Evolutionary conservation across 2,329 filamentous ascomycete species (phyloP), one percentile per base, ranked within the genome.

Genomic region (Alternaria dauci): DNA sequence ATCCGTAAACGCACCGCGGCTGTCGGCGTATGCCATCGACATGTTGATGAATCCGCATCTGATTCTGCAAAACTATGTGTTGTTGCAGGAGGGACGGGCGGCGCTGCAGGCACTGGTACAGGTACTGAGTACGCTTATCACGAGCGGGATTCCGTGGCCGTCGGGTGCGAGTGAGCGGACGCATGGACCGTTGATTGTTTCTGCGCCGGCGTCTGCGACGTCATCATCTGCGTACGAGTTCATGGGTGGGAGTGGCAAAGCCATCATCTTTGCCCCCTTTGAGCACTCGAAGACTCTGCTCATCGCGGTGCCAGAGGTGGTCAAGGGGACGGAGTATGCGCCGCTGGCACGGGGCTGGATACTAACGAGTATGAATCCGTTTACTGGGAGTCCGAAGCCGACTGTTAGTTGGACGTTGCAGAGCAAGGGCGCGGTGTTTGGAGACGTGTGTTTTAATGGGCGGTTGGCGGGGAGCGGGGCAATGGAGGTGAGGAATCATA

Each of bases 341-440:
- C 39, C 41, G 0, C 48, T 78, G 20, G 67, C 74, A 0, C 61
- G 76, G 8, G 73, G 67, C 7, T 82, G 80, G 80, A 70, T 81
- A 1, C 58, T 81, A 12, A 76, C 77, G 46, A 75, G 76, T 20
- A 71, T 69, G 64, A 71, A 63, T 55, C 55, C 66, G n/a, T 71
- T 56, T 32, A 74, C 71, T 1, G 71, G 70, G 0, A 65, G 65
- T 53, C 42, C 63, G 6, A 65, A 68, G 18, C 54, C 51, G 16
- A 62, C 57, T n/a, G 71, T 73, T 8, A 73, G 76, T 26, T 82
- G 80, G 80, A 80, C 75, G 2, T 38, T 81, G 28, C 67, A 77
- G 32, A 74, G 74, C 4, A 82, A 82, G 67, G 75, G 75, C 2
- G 72, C 78, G 3, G 58, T 81, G 7, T 81, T 81, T 70, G 77